Conservation (phyloP, 2,329 filamentous ascomycete genomes). For the Mollisiaceae sp. region DNA sequence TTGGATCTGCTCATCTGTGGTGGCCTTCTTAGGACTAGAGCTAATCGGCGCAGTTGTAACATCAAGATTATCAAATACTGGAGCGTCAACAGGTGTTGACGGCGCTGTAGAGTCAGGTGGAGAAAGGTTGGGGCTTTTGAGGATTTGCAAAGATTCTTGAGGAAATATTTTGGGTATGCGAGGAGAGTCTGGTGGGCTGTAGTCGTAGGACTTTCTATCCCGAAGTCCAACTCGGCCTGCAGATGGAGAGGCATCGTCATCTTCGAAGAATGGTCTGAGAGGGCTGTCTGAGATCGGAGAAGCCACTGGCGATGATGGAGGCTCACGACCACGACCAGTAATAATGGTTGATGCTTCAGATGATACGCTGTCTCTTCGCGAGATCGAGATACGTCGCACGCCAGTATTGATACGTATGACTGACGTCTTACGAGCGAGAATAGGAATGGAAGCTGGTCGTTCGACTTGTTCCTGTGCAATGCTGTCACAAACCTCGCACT, state of each 20-base stretch:
- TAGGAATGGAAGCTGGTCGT: slow-evolving; percentile 12
- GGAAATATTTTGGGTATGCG: slow-evolving; percentile 13
- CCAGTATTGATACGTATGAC: slow-evolving; percentile 14
- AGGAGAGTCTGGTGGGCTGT: slow-evolving; percentile 34
- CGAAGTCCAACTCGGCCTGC: slow-evolving; percentile 30
- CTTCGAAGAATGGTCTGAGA: slow-evolving; percentile 16
- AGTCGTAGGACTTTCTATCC: slow-evolving; percentile 26
- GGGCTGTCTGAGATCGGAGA: slow-evolving; percentile 22
- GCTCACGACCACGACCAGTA: slow-evolving; percentile 17
- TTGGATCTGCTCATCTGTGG: slow-evolving; percentile 70
- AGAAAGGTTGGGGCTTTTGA: slow-evolving; percentile 31
- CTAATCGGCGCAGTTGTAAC: slow-evolving; percentile 28
- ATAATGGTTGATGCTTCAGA: slow-evolving; percentile 34
- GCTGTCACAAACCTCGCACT: slow-evolving; percentile 22
- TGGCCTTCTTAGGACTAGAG: slow-evolving; percentile 34
- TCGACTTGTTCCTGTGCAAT: not conserved
- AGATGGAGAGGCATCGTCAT: slow-evolving; percentile 34
- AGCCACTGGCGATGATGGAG: slow-evolving; percentile 23
- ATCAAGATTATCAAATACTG: slow-evolving; percentile 36
- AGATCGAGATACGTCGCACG: slow-evolving; percentile 16
- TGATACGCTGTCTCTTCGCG: slow-evolving; percentile 28
- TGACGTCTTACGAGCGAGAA: slow-evolving; percentile 20
- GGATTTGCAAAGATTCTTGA: slow-evolving; percentile 25
- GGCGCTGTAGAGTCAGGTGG: slow-evolving; percentile 21
- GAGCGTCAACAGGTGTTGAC: slow-evolving; percentile 31